These are phyloP conservation scores for Microdochium paspali DNA, from an alignment of 2,329 filamentous ascomycete species.

Conservation along the genomic window DNA sequence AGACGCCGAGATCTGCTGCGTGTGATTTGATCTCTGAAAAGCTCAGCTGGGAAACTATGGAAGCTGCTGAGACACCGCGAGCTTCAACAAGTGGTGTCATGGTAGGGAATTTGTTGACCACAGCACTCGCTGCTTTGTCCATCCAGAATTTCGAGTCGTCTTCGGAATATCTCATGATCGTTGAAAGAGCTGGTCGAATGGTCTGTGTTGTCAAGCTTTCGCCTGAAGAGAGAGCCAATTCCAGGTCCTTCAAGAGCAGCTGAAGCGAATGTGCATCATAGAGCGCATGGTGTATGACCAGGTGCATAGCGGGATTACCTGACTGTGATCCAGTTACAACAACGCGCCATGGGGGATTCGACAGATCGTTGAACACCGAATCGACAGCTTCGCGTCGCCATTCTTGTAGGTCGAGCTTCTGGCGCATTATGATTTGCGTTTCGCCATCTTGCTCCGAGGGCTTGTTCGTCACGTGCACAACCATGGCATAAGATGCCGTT, in stretches of 20 bases:
- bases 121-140: slow-evolving; percentile 36
- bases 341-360: slow-evolving; percentile 55
- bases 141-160: slow-evolving; percentile 53
- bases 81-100: slow-evolving; percentile 52
- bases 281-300: slow-evolving; percentile 66
- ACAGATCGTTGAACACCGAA: slow-evolving; percentile 29
- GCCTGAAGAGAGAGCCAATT: slow-evolving; percentile 12
- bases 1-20: slow-evolving; percentile 52
- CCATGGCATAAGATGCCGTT: slow-evolving; percentile 62
- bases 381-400: slow-evolving; percentile 29
- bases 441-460: not conserved
- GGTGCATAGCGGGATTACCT: slow-evolving; percentile 22
- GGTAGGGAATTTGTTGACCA: slow-evolving; percentile 65
- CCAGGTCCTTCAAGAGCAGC: slow-evolving; percentile 53
- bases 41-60: slow-evolving; percentile 25
- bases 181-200: slow-evolving; percentile 26
- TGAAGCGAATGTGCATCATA: slow-evolving; percentile 75
- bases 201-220: slow-evolving; percentile 1
- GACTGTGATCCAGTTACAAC: slow-evolving; percentile 27
- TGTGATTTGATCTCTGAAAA: slow-evolving; percentile 39
- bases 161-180: slow-evolving; percentile 26
- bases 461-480: slow-evolving; percentile 38
- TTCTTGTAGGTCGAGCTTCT: slow-evolving; percentile 18
- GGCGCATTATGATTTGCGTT: not conserved
- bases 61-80: slow-evolving; percentile 22